Evolutionary conservation across 768 basidiomycete species (phyloP), one percentile per base, ranked within the genome.

Genomic region (Fomitopsis pulvina): DNA sequence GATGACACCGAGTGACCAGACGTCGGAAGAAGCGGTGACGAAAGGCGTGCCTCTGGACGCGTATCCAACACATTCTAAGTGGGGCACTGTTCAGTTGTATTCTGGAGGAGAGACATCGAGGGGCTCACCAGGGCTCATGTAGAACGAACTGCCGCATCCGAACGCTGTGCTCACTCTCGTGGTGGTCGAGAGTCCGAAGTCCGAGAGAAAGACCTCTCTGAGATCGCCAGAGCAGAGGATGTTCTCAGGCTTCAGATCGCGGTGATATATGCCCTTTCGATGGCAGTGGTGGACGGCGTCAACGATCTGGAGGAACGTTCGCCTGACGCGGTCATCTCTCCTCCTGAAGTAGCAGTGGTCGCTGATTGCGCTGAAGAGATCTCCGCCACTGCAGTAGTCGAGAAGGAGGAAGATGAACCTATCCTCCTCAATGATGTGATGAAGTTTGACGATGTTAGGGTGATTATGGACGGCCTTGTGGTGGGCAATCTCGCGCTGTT

Each of bases 1-100:
- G 55, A 99, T 90, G 57, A 97, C 87, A 22, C 93, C 95, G 30
- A 98, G 73, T 2, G 93, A 88, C 95, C 95, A 99, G 53, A 96
- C 78, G 66, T 99, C 95, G 64, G 95, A 95, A 60, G 77, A 78
- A 53, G 80, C 75, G 10, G 93, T 89, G 14, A 85, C 83, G 69
- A 97, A 99, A 1, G 80, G 71, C 4, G 18, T 37, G 50, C 76
- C 76, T 48, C 73, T 72, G 7, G 70, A 72, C 38, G 78, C 75
- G 51, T 82, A 74, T 41, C 87, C 84, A 59, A 95, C 82, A 64
- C 95, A 96, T 68, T 97, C 92, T 97, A 55, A 55, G 55, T 60
- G 64, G 58, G 26, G 55, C 25, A n/a, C 53, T 34, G 32, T 45
- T 41, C 32, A 48, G 18, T 22, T 25, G 42, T 34, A n/a, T 45